Conservation (phyloP, 2,329 filamentous ascomycete species). For the Hymenoscyphus fructigenus region DNA sequence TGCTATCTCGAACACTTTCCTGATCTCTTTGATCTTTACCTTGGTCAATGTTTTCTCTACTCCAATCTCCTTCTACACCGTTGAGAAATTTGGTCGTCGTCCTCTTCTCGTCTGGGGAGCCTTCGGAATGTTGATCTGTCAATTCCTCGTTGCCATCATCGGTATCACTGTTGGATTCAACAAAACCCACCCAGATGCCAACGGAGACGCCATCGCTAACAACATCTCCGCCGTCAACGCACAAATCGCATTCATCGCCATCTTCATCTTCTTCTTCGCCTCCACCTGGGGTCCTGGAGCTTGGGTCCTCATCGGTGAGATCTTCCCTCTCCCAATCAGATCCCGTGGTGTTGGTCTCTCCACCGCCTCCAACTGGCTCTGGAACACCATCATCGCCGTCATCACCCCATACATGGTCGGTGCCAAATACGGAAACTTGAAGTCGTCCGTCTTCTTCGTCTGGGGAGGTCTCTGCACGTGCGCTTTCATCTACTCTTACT, state of each 20-base stretch:
- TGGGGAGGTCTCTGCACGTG: constrained; percentile 69
- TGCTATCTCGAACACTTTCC: constrained; percentile 64
- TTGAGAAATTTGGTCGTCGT: constrained; percentile 80
- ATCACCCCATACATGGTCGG: constrained; percentile 77
- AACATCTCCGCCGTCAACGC: constrained; percentile 55
- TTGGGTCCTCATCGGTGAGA: constrained; percentile 82
- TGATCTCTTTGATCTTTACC: constrained; percentile 90
- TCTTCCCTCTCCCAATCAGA: constrained; percentile 83
- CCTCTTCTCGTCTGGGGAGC: constrained; percentile 77
- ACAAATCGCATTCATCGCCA: constrained; percentile 86
- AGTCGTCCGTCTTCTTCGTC: constrained; percentile 74
- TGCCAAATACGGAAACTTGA: constrained; percentile 67
- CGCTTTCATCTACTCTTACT: constrained; percentile 69
- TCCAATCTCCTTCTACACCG: constrained; percentile 77
- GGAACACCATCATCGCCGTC: constrained; percentile 81
- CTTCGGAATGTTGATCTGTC: constrained; percentile 77
- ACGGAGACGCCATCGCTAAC: constrained; percentile 44
- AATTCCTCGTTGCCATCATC: constrained; percentile 78
- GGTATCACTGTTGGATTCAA: constrained; percentile 24
- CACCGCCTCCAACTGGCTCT: constrained; percentile 65
- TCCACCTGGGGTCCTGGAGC: constrained; percentile 80
- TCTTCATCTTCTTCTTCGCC: constrained; percentile 79
- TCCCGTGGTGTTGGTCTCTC: constrained; percentile 75
- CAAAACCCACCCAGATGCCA: constrained; percentile 53
- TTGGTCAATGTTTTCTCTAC: constrained; percentile 86